Evolutionary conservation across 345 rosid genomes (phyloP).

Genomic region (Acer saccharum): DNA sequence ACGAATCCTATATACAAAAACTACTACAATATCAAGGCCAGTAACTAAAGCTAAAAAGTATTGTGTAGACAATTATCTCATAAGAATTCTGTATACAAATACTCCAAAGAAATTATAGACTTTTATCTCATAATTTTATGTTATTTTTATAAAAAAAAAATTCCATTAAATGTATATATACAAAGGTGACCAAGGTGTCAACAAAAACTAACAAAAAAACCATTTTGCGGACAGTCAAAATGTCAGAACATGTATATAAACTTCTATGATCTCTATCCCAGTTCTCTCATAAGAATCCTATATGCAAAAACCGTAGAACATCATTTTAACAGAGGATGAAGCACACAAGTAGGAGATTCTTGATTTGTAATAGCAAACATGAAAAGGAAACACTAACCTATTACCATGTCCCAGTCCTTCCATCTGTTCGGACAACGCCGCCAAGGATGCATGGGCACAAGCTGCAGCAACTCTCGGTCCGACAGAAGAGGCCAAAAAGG

Average conservation of each 20-base stretch:
- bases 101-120: neutral
- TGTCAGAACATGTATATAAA: neutral
- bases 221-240: neutral
- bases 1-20: neutral
- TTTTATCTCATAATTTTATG: neutral
- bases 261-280: neutral
- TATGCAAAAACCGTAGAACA: neutral
- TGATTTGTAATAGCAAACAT: slow-evolving; percentile 2
- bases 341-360: neutral
- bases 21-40: neutral
- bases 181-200: neutral
- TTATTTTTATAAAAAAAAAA: neutral
- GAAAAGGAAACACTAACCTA: slow-evolving; percentile 50
- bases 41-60: neutral
- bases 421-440: slow-evolving; percentile 61
- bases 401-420: slow-evolving; percentile 40
- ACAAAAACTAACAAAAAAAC: neutral
- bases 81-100: neutral
- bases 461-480: slow-evolving; percentile 99
- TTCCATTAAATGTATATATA: neutral
- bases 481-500: slow-evolving; percentile 94
- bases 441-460: slow-evolving; percentile 95
- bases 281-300: neutral
- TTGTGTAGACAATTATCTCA: neutral
- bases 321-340: neutral